Conservation (phyloP, 495 filamentous ascomycete genomes). For the Glarea lozoyensis region DNA sequence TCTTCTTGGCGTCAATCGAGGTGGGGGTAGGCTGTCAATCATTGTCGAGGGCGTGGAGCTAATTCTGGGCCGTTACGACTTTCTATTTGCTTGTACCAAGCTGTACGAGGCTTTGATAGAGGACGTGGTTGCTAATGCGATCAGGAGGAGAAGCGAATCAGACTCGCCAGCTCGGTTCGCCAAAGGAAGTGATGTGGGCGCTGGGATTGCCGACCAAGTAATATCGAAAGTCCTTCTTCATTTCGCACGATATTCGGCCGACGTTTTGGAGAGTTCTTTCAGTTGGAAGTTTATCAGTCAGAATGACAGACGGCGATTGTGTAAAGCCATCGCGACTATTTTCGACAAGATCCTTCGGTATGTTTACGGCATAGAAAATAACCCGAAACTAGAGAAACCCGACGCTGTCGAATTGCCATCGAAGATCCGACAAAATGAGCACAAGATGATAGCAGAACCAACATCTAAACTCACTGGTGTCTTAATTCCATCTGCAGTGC, state of each 20-base stretch:
- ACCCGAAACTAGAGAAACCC: slow-evolving; percentile 27
- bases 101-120: slow-evolving; percentile 70
- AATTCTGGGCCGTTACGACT: slow-evolving; percentile 62
- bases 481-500: slow-evolving; percentile 59
- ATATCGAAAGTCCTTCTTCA: slow-evolving; percentile 63
- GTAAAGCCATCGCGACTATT: slow-evolving; percentile 47
- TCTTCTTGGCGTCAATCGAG: slow-evolving; percentile 62
- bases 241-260: slow-evolving; percentile 62
- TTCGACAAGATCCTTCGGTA: slow-evolving; percentile 66
- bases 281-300: slow-evolving; percentile 72
- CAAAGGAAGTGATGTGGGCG: slow-evolving; percentile 45
- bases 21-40: slow-evolving; percentile 61
- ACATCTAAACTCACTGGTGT: slow-evolving; percentile 52
- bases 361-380: slow-evolving; percentile 57
- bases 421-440: not conserved
- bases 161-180: slow-evolving; percentile 43
- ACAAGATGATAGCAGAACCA: slow-evolving; percentile 18
- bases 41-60: slow-evolving; percentile 72
- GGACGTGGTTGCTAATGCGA: slow-evolving; percentile 61
- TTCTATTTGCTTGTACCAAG: slow-evolving; percentile 60
- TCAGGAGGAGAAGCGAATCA: slow-evolving; percentile 56
- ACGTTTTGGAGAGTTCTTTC: slow-evolving; percentile 71
- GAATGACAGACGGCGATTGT: slow-evolving; percentile 49
- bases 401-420: not conserved
- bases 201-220: slow-evolving; percentile 67